Evolutionary conservation across 2,329 filamentous ascomycete genomes (phyloP).

Genomic region (Leptosphaerulina australis): DNA sequence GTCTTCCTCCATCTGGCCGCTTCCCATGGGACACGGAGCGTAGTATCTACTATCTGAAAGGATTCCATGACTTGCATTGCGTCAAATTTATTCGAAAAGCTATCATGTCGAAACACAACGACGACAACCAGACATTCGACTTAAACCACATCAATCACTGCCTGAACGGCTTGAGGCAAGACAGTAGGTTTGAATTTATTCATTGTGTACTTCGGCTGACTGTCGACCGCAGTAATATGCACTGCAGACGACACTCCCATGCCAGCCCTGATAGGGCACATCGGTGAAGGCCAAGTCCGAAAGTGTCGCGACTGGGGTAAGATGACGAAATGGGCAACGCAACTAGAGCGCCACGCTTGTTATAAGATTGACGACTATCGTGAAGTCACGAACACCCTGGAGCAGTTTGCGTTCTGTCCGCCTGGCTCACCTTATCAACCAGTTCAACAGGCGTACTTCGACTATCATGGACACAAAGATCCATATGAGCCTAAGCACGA

Average conservation of each 20-base stretch:
- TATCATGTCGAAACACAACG: constrained; percentile 38
- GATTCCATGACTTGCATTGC: constrained; percentile 45
- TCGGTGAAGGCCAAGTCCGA: constrained; percentile 39
- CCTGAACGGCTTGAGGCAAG: constrained; percentile 42
- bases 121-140: constrained; percentile 29
- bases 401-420: constrained; percentile 44
- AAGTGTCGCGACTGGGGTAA: constrained; percentile 44
- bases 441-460: constrained; percentile 42
- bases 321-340: constrained; percentile 41
- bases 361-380: constrained; percentile 45
- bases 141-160: constrained; percentile 44
- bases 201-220: not conserved
- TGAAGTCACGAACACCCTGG: constrained; percentile 44
- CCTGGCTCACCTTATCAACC: constrained; percentile 37
- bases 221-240: constrained; percentile 33
- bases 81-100: constrained; percentile 46
- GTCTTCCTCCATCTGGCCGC: constrained; percentile 34
- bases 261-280: constrained; percentile 32
- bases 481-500: constrained; percentile 33
- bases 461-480: constrained; percentile 44
- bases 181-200: constrained; percentile 16
- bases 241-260: constrained; percentile 46
- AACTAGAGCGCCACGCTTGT: constrained; percentile 41
- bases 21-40: constrained; percentile 47
- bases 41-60: constrained; percentile 46